phyloP scores from a whole-genome alignment of 169 alveolate genomes.

The Neospora caninum region DNA sequence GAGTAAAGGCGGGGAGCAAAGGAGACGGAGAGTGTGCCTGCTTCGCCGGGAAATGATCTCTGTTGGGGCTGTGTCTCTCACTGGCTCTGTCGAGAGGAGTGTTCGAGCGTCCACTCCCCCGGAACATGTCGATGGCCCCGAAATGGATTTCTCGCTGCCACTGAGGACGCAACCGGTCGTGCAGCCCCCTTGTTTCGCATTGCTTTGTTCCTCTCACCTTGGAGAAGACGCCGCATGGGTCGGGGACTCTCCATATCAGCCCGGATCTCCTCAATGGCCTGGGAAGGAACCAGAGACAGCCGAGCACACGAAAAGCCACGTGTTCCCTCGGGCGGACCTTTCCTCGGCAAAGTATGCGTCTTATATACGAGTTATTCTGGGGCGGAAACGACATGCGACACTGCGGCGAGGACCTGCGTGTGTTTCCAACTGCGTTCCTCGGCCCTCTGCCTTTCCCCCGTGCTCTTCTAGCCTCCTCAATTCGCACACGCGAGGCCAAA shows the following conservation, averaged over 20 bases:
- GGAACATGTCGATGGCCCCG: not conserved
- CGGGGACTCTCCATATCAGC: conserved; percentile 30
- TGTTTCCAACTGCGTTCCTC: not conserved
- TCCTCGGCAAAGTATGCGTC: not conserved
- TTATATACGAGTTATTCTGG: not conserved
- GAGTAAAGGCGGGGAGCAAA: no score
- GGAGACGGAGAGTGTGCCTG: no score
- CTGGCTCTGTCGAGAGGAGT: not conserved
- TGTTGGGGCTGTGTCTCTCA: no score
- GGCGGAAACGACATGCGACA: not conserved
- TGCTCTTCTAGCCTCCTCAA: no score
- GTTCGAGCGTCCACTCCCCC: not conserved
- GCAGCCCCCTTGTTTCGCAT: no score
- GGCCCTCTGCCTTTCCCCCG: not conserved
- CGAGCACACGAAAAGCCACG: not conserved
- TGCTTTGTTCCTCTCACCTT: not conserved
- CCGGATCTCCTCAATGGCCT: conserved; percentile 55
- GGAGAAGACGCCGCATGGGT: conserved; percentile 57
- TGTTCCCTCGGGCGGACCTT: not conserved
- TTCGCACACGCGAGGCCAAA: no score
- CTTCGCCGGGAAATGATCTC: no score
- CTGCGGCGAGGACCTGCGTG: not conserved
- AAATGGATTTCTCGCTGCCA: no score
- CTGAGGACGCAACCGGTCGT: not conserved
- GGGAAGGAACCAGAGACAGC: not conserved